Evolutionary conservation across 176 grass and related monocot genomes (phyloP).

Genomic region (Carex kokanica): DNA sequence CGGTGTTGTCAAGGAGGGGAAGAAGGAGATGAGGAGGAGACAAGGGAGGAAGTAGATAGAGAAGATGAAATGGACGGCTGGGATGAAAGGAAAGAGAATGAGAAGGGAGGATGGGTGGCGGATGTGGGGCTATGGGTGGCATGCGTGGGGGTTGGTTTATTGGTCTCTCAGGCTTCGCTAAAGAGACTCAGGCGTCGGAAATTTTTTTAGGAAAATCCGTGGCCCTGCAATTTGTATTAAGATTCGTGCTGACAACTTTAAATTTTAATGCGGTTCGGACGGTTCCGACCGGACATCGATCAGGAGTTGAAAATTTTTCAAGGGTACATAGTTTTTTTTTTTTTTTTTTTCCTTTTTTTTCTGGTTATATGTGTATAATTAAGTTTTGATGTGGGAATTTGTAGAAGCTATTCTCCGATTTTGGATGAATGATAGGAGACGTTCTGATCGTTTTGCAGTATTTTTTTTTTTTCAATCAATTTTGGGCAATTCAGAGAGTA

Average conservation of each 20-base stretch:
- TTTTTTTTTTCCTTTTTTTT: neutral
- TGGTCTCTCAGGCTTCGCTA: slow-evolving; percentile 34
- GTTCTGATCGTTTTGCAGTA: neutral
- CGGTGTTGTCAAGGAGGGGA: slow-evolving; percentile 27
- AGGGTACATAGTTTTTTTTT: neutral
- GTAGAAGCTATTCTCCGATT: neutral
- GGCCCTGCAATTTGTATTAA: too few relatives aligned
- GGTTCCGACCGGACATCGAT: too few relatives aligned
- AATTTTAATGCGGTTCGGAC: too few relatives aligned
- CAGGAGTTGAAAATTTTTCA: too few relatives aligned
- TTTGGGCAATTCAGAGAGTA: neutral
- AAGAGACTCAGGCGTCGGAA: slow-evolving; percentile 19
- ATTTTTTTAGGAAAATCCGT: slow-evolving; percentile 14
- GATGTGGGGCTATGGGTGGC: slow-evolving; percentile 43
- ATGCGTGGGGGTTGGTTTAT: slow-evolving; percentile 38
- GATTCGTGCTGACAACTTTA: too few relatives aligned
- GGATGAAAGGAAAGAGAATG: slow-evolving; percentile 24
- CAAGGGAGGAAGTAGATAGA: too few relatives aligned
- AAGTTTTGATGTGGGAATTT: slow-evolving; percentile 1
- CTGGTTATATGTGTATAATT: neutral
- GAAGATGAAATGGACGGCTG: neutral
- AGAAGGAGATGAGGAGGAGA: slow-evolving; percentile 13
- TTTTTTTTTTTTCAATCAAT: neutral
- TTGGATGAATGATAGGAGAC: neutral
- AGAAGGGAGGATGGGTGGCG: slow-evolving; percentile 39